Percentiles rank a stretch among this genome's conserved stretches.
phyloP scores from a whole-genome alignment of 1,284 basidiomycete genomes.

The Cutaneotrichosporon dermatis region DNA sequence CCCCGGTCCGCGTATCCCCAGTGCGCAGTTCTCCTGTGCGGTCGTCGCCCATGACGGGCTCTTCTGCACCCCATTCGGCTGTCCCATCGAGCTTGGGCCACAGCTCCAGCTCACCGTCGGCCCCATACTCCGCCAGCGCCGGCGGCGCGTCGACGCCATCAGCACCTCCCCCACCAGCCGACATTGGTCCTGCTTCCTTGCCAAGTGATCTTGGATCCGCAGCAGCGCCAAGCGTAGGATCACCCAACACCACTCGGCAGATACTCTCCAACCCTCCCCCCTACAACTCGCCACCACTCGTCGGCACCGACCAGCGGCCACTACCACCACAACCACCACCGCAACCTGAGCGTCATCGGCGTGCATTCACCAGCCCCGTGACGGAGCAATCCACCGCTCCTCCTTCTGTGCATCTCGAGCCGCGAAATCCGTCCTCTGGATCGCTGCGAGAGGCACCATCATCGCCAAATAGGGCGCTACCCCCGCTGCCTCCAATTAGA shows the following conservation, averaged over 20 bases:
- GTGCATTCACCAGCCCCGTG: conserved; percentile 37
- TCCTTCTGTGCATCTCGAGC: background rate
- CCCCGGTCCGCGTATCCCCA: conserved; percentile 1
- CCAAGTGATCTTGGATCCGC: too few relatives aligned
- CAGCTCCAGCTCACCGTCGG: background rate
- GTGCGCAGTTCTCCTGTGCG: background rate
- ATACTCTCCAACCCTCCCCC: background rate
- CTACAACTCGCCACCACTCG: conserved; percentile 2
- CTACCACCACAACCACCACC: conserved; percentile 41
- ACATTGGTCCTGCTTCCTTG: background rate
- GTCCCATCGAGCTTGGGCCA: background rate
- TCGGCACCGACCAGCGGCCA: background rate
- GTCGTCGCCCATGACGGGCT: background rate
- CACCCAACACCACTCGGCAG: background rate
- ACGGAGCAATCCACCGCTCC: background rate
- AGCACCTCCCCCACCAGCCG: background rate
- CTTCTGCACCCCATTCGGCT: background rate
- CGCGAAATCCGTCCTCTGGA: background rate
- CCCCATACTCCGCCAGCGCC: background rate
- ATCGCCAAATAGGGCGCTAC: conserved; percentile 35
- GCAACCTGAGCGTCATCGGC: conserved; percentile 40
- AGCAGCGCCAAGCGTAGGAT: background rate
- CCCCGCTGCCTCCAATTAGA: conserved; percentile 29
- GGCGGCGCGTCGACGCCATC: background rate
- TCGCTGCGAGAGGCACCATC: conserved; percentile 10